A percentile compares a stretch with the other conserved stretches of the same genome.
These are phyloP conservation scores for Cupressus sempervirens DNA, from an alignment of 75 land plant species.

Conservation along the genomic window DNA sequence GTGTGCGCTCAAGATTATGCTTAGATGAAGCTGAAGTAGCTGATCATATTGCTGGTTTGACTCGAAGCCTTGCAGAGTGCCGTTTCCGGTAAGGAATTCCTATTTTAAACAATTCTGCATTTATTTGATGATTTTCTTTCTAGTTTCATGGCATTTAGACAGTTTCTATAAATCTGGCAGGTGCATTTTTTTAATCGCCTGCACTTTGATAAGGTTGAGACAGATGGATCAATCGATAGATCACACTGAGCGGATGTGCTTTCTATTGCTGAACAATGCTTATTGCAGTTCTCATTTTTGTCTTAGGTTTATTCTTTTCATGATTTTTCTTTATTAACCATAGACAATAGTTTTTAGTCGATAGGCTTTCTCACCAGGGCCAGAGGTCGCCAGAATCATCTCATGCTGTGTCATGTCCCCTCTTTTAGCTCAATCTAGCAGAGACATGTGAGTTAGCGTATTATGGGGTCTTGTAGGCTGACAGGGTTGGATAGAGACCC, in stretches of 20 bases:
- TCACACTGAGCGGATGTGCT: neutral
- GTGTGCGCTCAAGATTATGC: constrained; percentile 82
- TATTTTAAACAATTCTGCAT: neutral
- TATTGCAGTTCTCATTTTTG: neutral
- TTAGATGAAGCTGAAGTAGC: constrained; percentile 96
- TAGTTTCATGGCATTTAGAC: neutral
- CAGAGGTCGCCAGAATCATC: no score
- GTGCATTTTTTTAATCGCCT: neutral
- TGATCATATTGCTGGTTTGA: constrained; percentile 89
- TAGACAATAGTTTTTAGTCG: neutral
- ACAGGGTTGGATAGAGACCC: no score
- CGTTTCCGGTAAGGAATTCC: constrained; percentile 59
- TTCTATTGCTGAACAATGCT: neutral
- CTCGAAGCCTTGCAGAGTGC: constrained; percentile 79
- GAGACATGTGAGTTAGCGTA: no score
- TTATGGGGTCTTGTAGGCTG: no score
- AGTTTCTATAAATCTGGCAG: neutral
- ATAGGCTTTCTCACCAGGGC: no score
- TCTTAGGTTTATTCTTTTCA: neutral
- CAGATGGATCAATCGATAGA: neutral
- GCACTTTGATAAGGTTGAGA: neutral
- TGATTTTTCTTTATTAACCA: neutral
- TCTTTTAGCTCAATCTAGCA: no score
- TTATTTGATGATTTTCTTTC: neutral
- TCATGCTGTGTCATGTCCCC: no score